phyloP scores from a whole-genome alignment of 163 green algal species.

The Prototheca wickerhamii region DNA sequence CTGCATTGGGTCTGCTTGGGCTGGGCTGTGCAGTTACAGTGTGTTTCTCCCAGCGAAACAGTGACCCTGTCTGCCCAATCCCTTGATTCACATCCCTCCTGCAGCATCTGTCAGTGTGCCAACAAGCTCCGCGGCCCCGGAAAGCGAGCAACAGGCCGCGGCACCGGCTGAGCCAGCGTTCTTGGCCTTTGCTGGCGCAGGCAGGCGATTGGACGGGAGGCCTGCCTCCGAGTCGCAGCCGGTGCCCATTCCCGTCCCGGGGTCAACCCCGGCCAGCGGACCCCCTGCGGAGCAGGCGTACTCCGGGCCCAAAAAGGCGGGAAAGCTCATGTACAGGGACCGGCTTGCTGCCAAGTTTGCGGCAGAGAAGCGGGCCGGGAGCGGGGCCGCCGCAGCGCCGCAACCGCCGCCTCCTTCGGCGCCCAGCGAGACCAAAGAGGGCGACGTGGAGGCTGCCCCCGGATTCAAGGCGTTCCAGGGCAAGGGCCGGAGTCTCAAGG shows the following conservation, averaged over 20 bases:
- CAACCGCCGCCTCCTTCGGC: no score
- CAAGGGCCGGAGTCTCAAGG: no score
- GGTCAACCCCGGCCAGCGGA: neutral
- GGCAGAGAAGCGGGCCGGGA: no score
- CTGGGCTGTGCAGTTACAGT: no score
- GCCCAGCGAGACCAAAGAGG: no score
- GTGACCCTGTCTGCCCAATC: no score
- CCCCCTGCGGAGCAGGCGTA: neutral
- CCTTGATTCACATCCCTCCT: no score
- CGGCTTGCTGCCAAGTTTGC: constrained; percentile 27
- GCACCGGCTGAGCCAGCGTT: constrained; percentile 36
- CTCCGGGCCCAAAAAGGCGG: constrained; percentile 1
- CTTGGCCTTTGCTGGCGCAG: constrained; percentile 63
- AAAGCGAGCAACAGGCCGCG: neutral
- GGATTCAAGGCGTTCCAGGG: no score
- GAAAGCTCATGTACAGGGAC: constrained; percentile 32
- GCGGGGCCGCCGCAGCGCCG: no score
- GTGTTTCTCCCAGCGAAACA: no score
- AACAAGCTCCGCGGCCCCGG: neutral
- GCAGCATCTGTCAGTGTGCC: neutral
- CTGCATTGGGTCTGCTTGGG: neutral
- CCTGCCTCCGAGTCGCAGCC: constrained; percentile 8
- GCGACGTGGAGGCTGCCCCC: no score
- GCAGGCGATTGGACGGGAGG: constrained; percentile 70
- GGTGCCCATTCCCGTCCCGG: constrained; percentile 14